These are phyloP conservation scores for Pseudogymnoascus sp. DNA, from an alignment of 2,329 filamentous ascomycete species.

Conservation along the genomic window DNA sequence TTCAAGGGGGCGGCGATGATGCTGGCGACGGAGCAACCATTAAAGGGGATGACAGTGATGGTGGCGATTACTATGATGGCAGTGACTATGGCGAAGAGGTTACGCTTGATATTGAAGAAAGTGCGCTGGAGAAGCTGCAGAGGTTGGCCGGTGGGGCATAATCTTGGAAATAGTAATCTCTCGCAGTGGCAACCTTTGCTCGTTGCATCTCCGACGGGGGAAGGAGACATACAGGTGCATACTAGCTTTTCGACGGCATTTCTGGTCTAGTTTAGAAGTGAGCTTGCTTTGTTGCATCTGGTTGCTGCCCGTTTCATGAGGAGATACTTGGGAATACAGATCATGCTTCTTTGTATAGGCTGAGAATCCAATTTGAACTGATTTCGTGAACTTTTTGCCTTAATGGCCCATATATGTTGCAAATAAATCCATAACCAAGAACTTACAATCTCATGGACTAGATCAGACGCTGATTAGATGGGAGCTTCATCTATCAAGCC, in stretches of 20 bases:
- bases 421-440: not conserved
- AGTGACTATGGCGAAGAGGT: not conserved
- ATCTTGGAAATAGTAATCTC: not conserved
- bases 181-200: not conserved
- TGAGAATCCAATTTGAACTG: not conserved
- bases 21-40: not conserved
- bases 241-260: too few relatives aligned
- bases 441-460: not conserved
- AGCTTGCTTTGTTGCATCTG: not conserved
- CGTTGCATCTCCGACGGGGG: not conserved
- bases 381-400: not conserved
- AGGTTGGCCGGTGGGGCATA: not conserved
- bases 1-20: not conserved
- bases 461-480: too few relatives aligned
- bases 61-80: not conserved
- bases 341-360: not conserved
- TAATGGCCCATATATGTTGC: not conserved
- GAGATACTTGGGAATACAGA: not conserved
- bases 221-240: not conserved
- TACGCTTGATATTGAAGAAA: not conserved
- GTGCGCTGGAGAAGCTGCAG: not conserved
- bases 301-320: not conserved
- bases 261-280: not conserved
- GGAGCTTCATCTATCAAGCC: not conserved
- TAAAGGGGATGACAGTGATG: not conserved